Base-by-base conservation (phyloP, 2,329 filamentous ascomycete species). In the Monilinia fructicola region DNA sequence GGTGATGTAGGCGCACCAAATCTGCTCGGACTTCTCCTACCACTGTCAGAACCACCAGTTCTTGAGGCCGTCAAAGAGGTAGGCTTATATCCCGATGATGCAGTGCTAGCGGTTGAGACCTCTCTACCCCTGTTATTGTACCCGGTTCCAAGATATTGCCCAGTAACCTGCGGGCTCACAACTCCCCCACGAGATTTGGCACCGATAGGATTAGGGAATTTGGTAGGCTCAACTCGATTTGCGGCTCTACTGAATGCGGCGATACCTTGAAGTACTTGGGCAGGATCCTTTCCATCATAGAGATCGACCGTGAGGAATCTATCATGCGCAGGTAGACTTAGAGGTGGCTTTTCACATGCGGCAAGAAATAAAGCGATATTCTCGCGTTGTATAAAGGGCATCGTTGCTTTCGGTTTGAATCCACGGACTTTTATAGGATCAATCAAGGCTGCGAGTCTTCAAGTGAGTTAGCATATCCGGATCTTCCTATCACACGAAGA, bases 341-440 rank as follows among this genome's bases (percentile, higher is more conserved):
- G 82, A 0, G 95, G 95, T 35, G 91, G 87, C 61, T 86, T 82
- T 78, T 97, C 91, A 81, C 93, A 96, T 68, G 92, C 93, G 75
- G 87, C 88, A 64, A 99, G 87, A 79, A 97, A 99, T 76, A 96
- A 92, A 5, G 93, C 96, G 76, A 99, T 97, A 77, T 99, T 99
- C 78, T 99, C 95, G 93, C 98, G 98, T 79, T 99, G 95, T 52
- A 98, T 94, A 77, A 99, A 99, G 0, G 95, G 95, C 94, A 98
- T 98, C 52, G 87, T 81, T 0, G 93, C 97, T 76, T 90, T 74
- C 11, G 71, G 84, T 80, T 98, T 98, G 85, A 90, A 98, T 78
- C 90, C 92, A 79, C 97, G 86, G 42, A 91, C 91, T 21, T 89
- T 91, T 16, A 88, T 86, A 35, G 91, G 90, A 48, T 90, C 79